These are phyloP conservation scores for Aspergillus hiratsukae DNA, from an alignment of 2,329 filamentous ascomycete species.

Conservation along the genomic window DNA sequence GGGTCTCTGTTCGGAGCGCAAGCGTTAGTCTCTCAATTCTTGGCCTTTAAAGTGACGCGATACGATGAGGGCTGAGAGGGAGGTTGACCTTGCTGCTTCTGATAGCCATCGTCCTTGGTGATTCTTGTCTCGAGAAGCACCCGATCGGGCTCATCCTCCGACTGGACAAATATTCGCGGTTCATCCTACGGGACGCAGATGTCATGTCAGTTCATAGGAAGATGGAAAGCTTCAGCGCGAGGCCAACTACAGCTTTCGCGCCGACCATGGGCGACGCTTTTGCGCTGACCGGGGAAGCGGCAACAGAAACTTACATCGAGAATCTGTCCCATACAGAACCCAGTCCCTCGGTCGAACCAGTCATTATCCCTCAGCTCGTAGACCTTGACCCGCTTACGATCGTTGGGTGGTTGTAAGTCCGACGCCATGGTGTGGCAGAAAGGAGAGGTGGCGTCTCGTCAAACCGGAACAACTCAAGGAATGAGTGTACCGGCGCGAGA, in stretches of 20 bases:
- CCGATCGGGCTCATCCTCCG: conserved; percentile 82
- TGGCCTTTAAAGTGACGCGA: conserved; percentile 3
- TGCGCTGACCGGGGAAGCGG: conserved; percentile 9
- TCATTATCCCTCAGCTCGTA: conserved; percentile 98
- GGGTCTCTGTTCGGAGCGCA: conserved; percentile 63
- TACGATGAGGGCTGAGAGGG: conserved; percentile 13
- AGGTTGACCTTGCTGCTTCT: conserved; percentile 84
- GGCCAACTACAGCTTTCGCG: conserved; percentile 13
- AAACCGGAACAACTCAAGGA: conserved; percentile 34
- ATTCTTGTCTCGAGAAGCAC: conserved; percentile 86
- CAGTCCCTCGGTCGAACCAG: conserved; percentile 97
- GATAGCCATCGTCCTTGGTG: conserved; percentile 89
- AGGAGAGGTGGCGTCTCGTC: conserved; percentile 33
- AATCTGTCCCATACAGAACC: conserved; percentile 81
- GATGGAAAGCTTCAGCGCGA: conserved; percentile 9
- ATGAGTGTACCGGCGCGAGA: conserved; percentile 32
- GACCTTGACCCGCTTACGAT: conserved; percentile 78
- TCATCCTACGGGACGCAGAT: conserved; percentile 58
- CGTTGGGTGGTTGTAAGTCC: conserved; percentile 45
- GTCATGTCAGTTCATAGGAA: conserved; percentile 10
- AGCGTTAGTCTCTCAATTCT: conserved; percentile 13
- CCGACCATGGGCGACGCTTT: conserved; percentile 12
- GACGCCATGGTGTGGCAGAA: conserved; percentile 43
- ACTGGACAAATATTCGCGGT: conserved; percentile 83
- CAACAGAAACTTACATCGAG: conserved; percentile 57